A percentile compares a stretch with the other conserved stretches of the same genome.
Evolutionary conservation across 306 rosid species (phyloP).

Genomic region (Adenanthera pavonina): DNA sequence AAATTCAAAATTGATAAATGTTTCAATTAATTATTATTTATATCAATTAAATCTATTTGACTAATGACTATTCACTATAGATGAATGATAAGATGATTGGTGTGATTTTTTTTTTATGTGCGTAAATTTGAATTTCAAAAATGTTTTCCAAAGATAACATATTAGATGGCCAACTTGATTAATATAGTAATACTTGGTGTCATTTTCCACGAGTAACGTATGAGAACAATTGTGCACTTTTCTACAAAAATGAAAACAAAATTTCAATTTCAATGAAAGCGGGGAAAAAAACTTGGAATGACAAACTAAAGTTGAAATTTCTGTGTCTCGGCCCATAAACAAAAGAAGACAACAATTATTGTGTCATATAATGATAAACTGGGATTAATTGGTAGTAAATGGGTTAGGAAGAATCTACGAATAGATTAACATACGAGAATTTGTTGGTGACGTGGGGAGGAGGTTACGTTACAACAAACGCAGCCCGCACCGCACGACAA

Average conservation of each 20-base stretch:
- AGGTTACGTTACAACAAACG: constrained; percentile 30
- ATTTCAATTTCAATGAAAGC: too few species aligned
- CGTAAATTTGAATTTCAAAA: constrained; percentile 11
- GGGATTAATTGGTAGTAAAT: constrained; percentile 9
- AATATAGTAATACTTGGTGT: constrained; percentile 32
- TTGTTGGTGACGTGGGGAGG: constrained; percentile 30
- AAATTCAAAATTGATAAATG: background rate
- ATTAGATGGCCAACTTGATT: constrained; percentile 31
- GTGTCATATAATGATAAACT: constrained; percentile 27
- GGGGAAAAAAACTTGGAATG: too few species aligned
- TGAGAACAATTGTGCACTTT: constrained; percentile 20
- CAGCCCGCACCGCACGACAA: constrained; percentile 24
- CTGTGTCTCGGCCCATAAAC: background rate
- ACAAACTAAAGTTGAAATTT: constrained; percentile 22
- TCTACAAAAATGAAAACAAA: too few species aligned
- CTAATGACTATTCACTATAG: constrained; percentile 20
- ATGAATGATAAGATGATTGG: background rate
- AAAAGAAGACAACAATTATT: constrained; percentile 28
- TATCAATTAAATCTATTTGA: background rate
- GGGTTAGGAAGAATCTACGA: background rate
- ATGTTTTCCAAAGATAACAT: background rate
- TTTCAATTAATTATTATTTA: constrained; percentile 16
- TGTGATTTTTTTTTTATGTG: background rate
- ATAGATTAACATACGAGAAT: background rate
- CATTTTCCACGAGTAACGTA: background rate